These are phyloP conservation scores for Corchorus olitorius DNA, from an alignment of 345 rosid species.

Conservation along the genomic window DNA sequence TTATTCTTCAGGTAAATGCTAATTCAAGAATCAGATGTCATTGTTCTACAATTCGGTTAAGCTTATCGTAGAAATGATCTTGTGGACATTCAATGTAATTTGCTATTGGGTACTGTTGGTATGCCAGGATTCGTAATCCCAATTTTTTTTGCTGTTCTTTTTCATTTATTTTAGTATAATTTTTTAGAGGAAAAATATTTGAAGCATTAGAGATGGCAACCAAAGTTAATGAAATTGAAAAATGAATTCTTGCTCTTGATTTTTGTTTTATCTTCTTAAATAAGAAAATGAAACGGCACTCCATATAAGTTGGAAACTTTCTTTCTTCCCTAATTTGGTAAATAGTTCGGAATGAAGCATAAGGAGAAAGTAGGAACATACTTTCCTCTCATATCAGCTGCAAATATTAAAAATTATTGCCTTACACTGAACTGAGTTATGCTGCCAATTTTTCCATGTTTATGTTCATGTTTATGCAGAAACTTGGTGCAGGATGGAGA, in stretches of 20 bases:
- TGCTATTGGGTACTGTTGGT: background rate
- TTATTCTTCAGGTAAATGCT: slow-evolving; percentile 70
- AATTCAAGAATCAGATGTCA: slow-evolving; percentile 4
- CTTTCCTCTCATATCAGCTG: background rate
- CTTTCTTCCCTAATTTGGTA: background rate
- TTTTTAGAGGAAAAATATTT: background rate
- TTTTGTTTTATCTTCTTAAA: slow-evolving; percentile 1
- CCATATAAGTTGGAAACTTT: background rate
- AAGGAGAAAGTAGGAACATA: background rate
- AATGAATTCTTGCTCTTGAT: background rate
- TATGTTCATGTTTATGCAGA: background rate
- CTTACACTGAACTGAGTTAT: no score
- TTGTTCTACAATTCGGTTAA: slow-evolving; percentile 1
- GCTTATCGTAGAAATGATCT: background rate
- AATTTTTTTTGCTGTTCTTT: background rate
- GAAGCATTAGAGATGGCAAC: background rate
- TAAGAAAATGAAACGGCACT: background rate
- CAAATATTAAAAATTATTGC: background rate
- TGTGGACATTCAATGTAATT: background rate
- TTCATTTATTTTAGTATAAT: background rate
- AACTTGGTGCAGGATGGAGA: background rate
- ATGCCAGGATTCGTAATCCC: background rate
- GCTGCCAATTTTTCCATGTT: background rate
- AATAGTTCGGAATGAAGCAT: background rate
- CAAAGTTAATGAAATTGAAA: background rate